Conservation (phyloP, 805 yeast genomes). For the Wickerhamomyces hampshirensis region DNA sequence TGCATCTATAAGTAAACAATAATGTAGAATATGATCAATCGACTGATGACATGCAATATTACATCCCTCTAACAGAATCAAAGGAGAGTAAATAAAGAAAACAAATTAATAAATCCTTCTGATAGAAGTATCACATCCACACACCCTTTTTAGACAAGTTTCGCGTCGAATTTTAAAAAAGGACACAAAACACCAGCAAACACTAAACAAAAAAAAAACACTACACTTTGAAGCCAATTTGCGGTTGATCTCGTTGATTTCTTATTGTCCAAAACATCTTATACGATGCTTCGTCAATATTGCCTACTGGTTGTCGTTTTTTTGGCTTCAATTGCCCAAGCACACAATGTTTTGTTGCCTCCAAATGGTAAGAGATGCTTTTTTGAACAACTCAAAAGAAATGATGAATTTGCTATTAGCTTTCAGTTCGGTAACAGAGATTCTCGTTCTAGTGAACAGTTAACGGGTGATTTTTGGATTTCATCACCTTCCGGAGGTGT, state of each 20-base stretch:
- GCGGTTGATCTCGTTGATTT: neutral
- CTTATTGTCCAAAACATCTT: too few relatives aligned
- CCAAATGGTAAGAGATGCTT: constrained; percentile 86
- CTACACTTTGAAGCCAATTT: neutral
- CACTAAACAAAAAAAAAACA: constrained; percentile 4
- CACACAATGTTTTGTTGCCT: constrained; percentile 80
- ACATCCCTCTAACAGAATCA: too few relatives aligned
- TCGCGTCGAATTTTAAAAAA: constrained; percentile 2
- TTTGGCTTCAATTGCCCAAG: constrained; percentile 28
- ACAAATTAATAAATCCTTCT: too few relatives aligned
- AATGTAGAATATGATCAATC: neutral
- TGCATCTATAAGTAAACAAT: constrained; percentile 1
- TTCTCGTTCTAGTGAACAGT: constrained; percentile 61
- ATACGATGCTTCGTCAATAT: constrained; percentile 2
- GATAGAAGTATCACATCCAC: neutral
- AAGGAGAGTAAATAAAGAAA: too few relatives aligned
- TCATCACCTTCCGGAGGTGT: constrained; percentile 38
- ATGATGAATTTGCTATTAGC: constrained; percentile 82
- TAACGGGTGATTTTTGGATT: constrained; percentile 54
- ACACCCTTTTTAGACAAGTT: neutral
- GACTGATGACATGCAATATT: too few relatives aligned
- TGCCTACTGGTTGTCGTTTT: constrained; percentile 3
- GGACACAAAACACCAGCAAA: neutral
- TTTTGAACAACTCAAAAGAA: constrained; percentile 72
- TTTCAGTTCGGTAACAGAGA: constrained; percentile 94